phyloP scores from a whole-genome alignment of 805 yeast genomes.

The Saccharomycopsis babjevae region DNA sequence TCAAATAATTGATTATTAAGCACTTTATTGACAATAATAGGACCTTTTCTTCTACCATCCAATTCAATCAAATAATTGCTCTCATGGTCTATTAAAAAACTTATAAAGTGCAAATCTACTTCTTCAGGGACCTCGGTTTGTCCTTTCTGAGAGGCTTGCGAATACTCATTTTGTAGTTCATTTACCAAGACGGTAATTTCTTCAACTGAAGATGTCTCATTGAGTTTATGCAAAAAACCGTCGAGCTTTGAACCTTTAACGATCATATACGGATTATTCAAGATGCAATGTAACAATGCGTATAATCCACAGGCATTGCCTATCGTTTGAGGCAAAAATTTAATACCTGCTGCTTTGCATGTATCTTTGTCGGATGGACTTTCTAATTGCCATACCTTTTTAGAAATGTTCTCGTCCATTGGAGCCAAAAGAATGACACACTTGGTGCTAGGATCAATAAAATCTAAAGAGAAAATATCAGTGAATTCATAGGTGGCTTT shows the following conservation, averaged over 20 bases:
- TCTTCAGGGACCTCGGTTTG: conserved; percentile 59
- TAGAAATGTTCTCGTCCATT: conserved; percentile 34
- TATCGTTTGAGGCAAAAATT: conserved; percentile 83
- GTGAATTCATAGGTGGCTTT: conserved; percentile 49
- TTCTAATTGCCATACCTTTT: conserved; percentile 35
- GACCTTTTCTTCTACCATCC: conserved; percentile 81
- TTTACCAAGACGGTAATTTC: conserved; percentile 37
- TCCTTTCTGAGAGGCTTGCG: conserved; percentile 38
- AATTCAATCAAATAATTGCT: conserved; percentile 64
- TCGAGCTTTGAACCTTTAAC: conserved; percentile 21
- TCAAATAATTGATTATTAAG: conserved; percentile 39
- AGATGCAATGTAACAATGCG: conserved; percentile 64
- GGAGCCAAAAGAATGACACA: conserved; percentile 82
- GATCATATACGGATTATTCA: conserved; percentile 25
- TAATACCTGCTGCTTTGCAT: conserved; percentile 23
- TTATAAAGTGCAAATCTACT: conserved; percentile 65
- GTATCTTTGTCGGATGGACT: background rate
- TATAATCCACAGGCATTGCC: conserved; percentile 89
- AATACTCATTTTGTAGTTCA: conserved; percentile 34
- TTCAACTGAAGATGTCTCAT: conserved; percentile 31
- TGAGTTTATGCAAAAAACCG: conserved; percentile 34
- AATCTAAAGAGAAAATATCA: conserved; percentile 74
- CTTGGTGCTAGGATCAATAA: conserved; percentile 71
- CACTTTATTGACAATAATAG: conserved; percentile 46
- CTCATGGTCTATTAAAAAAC: conserved; percentile 46